Percentiles rank a stretch among this genome's conserved stretches.
These are phyloP conservation scores for Penicillium fuscoglaucum DNA, from an alignment of 2,329 filamentous ascomycete genomes.

Conservation along the genomic window DNA sequence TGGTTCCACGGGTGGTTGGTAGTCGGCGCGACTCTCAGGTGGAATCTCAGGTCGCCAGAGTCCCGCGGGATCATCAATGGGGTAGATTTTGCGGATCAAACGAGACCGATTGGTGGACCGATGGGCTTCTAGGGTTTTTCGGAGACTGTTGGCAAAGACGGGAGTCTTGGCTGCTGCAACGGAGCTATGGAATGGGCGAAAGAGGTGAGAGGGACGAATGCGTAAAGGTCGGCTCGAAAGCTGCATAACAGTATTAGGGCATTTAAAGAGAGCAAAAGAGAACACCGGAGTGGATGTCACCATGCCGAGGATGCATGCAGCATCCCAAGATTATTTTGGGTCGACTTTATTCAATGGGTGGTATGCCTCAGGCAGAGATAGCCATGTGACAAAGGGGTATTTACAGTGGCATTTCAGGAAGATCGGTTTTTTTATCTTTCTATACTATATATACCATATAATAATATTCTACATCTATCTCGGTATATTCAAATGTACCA, in stretches of 20 bases:
- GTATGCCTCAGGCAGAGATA: constrained; percentile 8
- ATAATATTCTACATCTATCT: neutral
- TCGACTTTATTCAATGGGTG: neutral
- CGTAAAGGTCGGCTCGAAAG: constrained; percentile 13
- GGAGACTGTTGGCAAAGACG: constrained; percentile 37
- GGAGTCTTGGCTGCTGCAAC: constrained; percentile 15
- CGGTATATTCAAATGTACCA: neutral
- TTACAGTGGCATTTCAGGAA: neutral
- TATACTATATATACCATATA: neutral
- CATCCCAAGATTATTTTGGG: neutral
- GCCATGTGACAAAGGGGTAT: constrained; percentile 17
- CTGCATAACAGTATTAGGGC: constrained; percentile 29
- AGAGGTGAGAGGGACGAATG: constrained; percentile 9
- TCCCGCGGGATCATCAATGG: constrained; percentile 14
- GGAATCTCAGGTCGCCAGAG: constrained; percentile 21
- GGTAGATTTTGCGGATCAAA: constrained; percentile 36
- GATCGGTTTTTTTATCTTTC: neutral
- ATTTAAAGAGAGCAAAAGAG: constrained; percentile 16
- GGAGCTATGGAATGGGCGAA: constrained; percentile 18
- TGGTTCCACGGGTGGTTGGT: constrained; percentile 10
- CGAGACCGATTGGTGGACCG: constrained; percentile 40
- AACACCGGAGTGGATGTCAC: constrained; percentile 7
- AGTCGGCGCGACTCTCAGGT: constrained; percentile 16
- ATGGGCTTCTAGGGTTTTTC: constrained; percentile 45
- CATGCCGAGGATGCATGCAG: constrained; percentile 9